Evolutionary conservation across 2,329 filamentous ascomycete genomes (phyloP), one percentile per base, ranked within the genome.

Genomic region (Blastomyces percursus): DNA sequence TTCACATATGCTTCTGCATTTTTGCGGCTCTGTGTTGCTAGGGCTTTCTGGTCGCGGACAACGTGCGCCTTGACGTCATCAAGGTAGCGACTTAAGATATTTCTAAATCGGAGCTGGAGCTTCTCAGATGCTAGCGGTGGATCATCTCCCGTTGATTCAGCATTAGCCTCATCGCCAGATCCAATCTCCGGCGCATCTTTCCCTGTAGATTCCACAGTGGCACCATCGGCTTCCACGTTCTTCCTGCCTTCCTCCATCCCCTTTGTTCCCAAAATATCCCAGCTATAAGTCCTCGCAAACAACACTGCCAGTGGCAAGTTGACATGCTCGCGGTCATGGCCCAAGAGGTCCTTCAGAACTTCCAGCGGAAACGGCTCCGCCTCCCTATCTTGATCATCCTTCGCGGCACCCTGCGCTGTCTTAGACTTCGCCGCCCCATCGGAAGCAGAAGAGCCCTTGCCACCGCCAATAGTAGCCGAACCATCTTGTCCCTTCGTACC

Each of bases 1-100:
- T 96, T 96, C 69, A 99, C 93, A 70, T 99, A 99, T 6, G 93
- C 94, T 75, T 99, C 94, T 0, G 94, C 93, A 76, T 99, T 99
- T 68, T 93, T 91, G 66, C 91, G 90, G 61, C 90, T 91, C 76
- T 99, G 94, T 32, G 84, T 86, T 61, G 86, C 84, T 50, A 99
- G 87, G 50, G 89, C 87, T 74, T 96, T 94, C 73, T 99, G 94
- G 69, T 97, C 91, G n/a, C 90, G 87, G 38, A 92, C 75, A 38
- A 99, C 82, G 71, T 97, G 94, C 19, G 83, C 80, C 71, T 96
- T 96, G 67, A 97, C 90, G 72, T 96, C 92, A 62, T 96, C 90
- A 67, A 97, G 90, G 70, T 99, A 99, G 40, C 89, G 87, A 63
- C 82, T 87, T 35, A 99, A 78, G 38, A 99, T 86, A 67, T 88